Base-by-base conservation (phyloP, 2,329 filamentous ascomycete genomes). In the Bipolaris victoriae region DNA sequence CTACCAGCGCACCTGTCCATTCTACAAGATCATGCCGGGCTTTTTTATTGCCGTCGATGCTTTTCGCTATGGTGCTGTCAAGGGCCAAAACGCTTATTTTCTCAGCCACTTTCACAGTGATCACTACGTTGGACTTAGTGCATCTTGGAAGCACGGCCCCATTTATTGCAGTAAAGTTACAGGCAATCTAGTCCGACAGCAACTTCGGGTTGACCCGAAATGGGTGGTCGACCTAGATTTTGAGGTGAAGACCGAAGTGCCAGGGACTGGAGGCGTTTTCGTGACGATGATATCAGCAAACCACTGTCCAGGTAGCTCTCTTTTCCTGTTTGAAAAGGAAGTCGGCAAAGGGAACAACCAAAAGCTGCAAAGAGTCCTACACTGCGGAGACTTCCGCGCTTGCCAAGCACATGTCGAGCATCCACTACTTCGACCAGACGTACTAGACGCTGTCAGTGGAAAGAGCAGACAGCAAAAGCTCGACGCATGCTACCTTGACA, bases 101-200 rank as follows among this genome's bases (percentile, higher is more conserved):
- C 83, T 99, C 10, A 97, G 93, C 67, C 95, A 99, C 73, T 99
- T 98, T 66, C 95, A 99, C 76, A 97, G 92, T 69, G 95, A 99
- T 73, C 95, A 99, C 73, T 99, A 99, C 68, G 88, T 97, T 33
- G 95, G 95, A 2, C 80, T 99, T 10, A 95, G 91, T 10, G 87
- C 90, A 7, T 91, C 84, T 31, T 99, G 95, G 95, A 86, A 82
- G 37, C 93, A 99, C 73, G 95, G 95, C 0, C 94, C 93, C 0
- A 98, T 99, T 47, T 99, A 97, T 71, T 98, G 95, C 80, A 98
- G 94, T 72, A 89, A 88, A 65, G 90, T 97, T 13, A 99, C 95
- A 0, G 95, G 86, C 0, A 96, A 96, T 68, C 83, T 99, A 2
- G 91, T 98, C 33, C 88, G 89, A 59, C 90, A 90, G 67, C 93